phyloP scores from a whole-genome alignment of 208 protist species.

The Phytomonas sp. region DNA sequence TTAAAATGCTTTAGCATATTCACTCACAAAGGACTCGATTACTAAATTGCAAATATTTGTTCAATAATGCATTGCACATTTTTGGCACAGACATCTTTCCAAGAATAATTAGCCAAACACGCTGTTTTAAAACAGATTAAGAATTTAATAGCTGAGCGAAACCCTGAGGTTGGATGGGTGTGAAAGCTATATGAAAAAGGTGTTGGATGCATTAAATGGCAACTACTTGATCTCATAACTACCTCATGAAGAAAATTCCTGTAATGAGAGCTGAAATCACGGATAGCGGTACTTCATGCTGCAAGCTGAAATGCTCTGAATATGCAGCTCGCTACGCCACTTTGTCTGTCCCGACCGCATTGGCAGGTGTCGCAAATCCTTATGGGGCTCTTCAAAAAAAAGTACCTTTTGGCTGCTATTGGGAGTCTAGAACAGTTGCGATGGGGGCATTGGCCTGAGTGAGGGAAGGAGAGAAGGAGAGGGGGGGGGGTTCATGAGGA shows the following conservation, averaged over 20 bases:
- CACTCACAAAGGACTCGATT: neutral
- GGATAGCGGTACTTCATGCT: neutral
- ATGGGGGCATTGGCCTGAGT: neutral
- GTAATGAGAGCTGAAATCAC: neutral
- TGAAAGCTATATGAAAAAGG: neutral
- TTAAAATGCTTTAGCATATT: neutral
- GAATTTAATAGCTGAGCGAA: neutral
- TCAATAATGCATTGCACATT: neutral
- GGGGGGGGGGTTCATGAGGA: neutral
- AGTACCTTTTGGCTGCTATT: neutral
- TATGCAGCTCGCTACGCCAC: neutral
- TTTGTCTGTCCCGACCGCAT: neutral
- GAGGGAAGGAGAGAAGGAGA: neutral
- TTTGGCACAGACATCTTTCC: neutral
- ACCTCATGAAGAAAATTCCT: neutral
- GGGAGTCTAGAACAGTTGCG: neutral
- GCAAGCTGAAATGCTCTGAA: neutral
- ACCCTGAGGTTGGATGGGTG: neutral
- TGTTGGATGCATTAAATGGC: neutral
- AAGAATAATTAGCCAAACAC: neutral
- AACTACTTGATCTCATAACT: neutral
- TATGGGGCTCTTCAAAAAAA: neutral
- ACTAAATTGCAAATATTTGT: neutral
- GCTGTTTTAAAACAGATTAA: neutral
- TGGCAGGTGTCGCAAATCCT: neutral